Conservation (phyloP, 495 filamentous ascomycete genomes). For the Trichoderma erinaceum region DNA sequence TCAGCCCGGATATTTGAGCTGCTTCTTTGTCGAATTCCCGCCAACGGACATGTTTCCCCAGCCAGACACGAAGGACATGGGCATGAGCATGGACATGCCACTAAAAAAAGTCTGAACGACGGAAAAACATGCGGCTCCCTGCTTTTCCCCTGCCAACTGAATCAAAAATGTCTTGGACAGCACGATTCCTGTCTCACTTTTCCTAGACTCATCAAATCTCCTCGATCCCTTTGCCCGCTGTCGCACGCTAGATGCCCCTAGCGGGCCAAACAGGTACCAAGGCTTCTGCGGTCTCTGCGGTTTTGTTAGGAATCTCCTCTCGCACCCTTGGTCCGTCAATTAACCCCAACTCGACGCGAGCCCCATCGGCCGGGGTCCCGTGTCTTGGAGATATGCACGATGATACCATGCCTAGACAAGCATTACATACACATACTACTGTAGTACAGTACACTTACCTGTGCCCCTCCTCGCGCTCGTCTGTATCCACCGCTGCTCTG, state of each 20-base stretch:
- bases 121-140: too few species aligned
- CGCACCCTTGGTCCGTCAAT: not conserved
- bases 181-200: not conserved
- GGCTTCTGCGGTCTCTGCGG: too few species aligned
- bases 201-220: not conserved
- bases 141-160: not conserved
- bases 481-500: not conserved
- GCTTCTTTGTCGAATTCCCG: not conserved
- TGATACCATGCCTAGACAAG: not conserved
- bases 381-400: not conserved
- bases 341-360: not conserved
- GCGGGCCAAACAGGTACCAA: too few species aligned
- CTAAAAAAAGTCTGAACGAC: too few species aligned
- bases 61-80: too few species aligned
- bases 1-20: not conserved
- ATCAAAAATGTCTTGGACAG: not conserved
- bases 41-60: not conserved
- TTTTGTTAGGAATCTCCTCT: not conserved
- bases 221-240: not conserved
- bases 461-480: not conserved
- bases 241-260: not conserved
- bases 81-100: too few species aligned
- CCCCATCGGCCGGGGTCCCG: conserved; percentile 4
- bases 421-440: too few species aligned
- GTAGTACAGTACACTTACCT: too few species aligned